Conservation (phyloP, 1,284 basidiomycete genomes). For the Sporisorium reilianum region DNA sequence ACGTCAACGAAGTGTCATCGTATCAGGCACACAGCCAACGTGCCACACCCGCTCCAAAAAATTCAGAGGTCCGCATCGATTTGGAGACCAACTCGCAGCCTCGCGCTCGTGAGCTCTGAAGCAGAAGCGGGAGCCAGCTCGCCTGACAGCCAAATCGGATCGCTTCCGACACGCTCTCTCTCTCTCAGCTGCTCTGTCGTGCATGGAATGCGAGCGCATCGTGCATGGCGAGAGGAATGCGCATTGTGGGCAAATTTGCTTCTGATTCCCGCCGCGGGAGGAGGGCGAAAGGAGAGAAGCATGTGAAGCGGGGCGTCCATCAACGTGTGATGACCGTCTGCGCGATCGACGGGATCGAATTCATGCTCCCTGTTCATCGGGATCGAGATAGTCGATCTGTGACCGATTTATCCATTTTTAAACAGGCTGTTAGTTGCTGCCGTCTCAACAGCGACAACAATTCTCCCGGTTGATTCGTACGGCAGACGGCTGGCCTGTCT, state of each 20-base stretch:
- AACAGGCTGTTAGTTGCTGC: too few species aligned
- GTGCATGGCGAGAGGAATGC: neutral
- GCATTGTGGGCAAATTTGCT: neutral
- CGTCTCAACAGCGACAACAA: too few species aligned
- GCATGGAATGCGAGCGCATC: neutral
- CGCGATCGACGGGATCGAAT: constrained; percentile 1
- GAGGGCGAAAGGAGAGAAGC: neutral
- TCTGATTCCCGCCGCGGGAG: too few species aligned
- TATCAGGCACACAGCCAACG: neutral
- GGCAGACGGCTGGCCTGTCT: too few species aligned
- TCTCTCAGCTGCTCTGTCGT: neutral
- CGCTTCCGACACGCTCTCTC: neutral
- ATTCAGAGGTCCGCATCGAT: neutral
- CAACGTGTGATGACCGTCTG: neutral
- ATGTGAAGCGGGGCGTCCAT: neutral
- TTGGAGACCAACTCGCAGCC: too few species aligned
- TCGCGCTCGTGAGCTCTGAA: too few species aligned
- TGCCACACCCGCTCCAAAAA: neutral
- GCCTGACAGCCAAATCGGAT: neutral
- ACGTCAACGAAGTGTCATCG: constrained; percentile 1
- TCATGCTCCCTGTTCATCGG: neutral
- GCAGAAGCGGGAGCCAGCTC: too few species aligned
- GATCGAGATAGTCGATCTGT: neutral
- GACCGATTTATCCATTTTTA: too few species aligned
- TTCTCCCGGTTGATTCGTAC: too few species aligned